phyloP scores from a whole-genome alignment of 495 filamentous ascomycete genomes.

The Xylaria longipes region DNA sequence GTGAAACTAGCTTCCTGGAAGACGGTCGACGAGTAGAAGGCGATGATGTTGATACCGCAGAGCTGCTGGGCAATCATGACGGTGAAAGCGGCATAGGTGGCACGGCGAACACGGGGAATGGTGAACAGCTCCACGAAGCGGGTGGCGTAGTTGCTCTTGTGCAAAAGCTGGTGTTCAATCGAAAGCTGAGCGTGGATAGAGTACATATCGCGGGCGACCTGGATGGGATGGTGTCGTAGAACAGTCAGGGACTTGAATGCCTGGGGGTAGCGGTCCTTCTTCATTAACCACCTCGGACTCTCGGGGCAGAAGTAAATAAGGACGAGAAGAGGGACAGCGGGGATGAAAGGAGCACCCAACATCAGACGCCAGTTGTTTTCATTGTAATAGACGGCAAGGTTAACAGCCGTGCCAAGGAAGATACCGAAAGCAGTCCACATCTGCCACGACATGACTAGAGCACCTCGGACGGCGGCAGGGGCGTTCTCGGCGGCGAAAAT shows the following conservation, averaged over 20 bases:
- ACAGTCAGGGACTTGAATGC: constrained; percentile 67
- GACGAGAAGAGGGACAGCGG: constrained; percentile 68
- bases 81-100: constrained; percentile 64
- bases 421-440: constrained; percentile 87
- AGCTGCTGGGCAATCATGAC: constrained; percentile 86
- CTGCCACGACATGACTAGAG: constrained; percentile 86
- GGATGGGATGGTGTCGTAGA: constrained; percentile 69
- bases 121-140: constrained; percentile 65
- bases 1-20: constrained; percentile 68
- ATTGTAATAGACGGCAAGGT: constrained; percentile 66
- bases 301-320: constrained; percentile 79
- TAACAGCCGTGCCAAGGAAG: constrained; percentile 72
- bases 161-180: constrained; percentile 47
- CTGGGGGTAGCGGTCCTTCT: constrained; percentile 66
- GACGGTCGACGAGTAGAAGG: constrained; percentile 83
- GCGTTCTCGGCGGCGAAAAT: constrained; percentile 80
- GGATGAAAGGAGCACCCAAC: constrained; percentile 79
- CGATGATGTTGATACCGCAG: constrained; percentile 85
- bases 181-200: constrained; percentile 68
- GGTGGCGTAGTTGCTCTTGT: constrained; percentile 51
- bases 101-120: constrained; percentile 66
- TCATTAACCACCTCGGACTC: constrained; percentile 68
- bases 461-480: constrained; percentile 76
- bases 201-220: constrained; percentile 79
- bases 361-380: constrained; percentile 75